Conservation (phyloP, 257 asterid genomes). For the Penstemon barbatus region DNA sequence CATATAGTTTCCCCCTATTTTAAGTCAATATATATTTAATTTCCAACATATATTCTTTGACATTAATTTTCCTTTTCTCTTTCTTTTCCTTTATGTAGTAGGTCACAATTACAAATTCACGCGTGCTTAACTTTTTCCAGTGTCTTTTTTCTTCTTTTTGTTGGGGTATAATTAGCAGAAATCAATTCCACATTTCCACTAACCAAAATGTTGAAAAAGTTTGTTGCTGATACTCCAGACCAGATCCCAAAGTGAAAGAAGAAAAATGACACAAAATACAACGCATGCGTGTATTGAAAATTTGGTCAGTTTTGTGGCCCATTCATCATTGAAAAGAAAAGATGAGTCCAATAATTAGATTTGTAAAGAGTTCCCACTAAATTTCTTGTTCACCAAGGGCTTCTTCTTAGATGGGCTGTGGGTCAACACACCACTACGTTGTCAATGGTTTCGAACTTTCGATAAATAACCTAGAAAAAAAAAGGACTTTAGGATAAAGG, state of each 20-base stretch:
- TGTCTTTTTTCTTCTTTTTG: slow-evolving; percentile 13
- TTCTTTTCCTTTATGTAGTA: slow-evolving; percentile 6
- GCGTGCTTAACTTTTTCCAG: slow-evolving; percentile 39
- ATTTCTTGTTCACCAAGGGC: background rate
- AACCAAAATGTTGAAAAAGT: slow-evolving; percentile 5
- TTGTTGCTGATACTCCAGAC: background rate
- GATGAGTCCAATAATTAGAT: slow-evolving; percentile 7
- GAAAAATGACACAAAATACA: slow-evolving; percentile 7
- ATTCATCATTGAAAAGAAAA: slow-evolving; percentile 8
- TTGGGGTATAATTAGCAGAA: slow-evolving; percentile 21
- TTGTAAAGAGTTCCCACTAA: background rate
- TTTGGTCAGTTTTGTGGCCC: background rate
- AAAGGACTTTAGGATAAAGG: no score
- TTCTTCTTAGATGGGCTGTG: slow-evolving; percentile 10
- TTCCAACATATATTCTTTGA: no score
- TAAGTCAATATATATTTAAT: no score
- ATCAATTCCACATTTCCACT: slow-evolving; percentile 30
- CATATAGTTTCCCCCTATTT: no score
- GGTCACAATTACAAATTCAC: slow-evolving; percentile 23
- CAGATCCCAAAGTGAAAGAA: background rate
- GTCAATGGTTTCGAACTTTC: no score
- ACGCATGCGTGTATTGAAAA: slow-evolving; percentile 19
- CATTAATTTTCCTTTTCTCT: slow-evolving; percentile 17
- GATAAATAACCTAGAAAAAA: no score
- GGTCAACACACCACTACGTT: background rate